These are phyloP conservation scores for Lodderomyces theae DNA, from an alignment of 1,139 yeast genomes.

Conservation along the genomic window DNA sequence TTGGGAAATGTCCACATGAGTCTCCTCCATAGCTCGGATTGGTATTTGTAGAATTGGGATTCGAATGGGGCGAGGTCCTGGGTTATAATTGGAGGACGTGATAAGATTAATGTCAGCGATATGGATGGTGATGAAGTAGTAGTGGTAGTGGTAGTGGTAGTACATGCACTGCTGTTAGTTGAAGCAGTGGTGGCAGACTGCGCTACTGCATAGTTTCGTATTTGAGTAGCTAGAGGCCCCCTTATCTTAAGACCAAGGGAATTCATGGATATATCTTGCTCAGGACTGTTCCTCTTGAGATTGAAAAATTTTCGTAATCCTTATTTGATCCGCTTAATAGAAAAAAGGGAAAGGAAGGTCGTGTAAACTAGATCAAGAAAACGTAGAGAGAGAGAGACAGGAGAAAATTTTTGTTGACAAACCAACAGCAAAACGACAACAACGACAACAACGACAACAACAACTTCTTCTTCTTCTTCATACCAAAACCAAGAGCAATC, in stretches of 20 bases:
- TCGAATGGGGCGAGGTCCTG: slow-evolving; percentile 75
- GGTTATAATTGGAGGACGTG: slow-evolving; percentile 82
- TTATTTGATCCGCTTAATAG: not conserved
- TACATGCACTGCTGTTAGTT: no score
- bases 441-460: not conserved
- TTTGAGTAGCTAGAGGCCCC: not conserved
- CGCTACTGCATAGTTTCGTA: not conserved
- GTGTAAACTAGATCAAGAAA: not conserved
- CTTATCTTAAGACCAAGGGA: not conserved
- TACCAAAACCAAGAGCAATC: no score
- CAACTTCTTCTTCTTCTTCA: no score
- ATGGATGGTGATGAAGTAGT: slow-evolving; percentile 15
- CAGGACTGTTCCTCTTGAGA: no score
- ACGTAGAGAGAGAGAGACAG: no score
- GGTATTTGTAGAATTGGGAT: slow-evolving; percentile 73
- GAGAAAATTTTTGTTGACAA: not conserved
- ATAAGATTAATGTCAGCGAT: slow-evolving; percentile 55
- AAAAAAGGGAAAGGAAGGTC: no score
- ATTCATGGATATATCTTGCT: not conserved
- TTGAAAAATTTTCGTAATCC: slow-evolving; percentile 1
- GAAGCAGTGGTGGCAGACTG: no score
- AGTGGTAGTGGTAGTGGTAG: not conserved
- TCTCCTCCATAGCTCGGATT: slow-evolving; percentile 80
- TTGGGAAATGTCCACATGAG: slow-evolving; percentile 98
- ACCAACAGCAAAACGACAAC: not conserved